Evolutionary conservation across 176 grass and related monocot genomes (phyloP).

Genomic region (Juncus inflexus): DNA sequence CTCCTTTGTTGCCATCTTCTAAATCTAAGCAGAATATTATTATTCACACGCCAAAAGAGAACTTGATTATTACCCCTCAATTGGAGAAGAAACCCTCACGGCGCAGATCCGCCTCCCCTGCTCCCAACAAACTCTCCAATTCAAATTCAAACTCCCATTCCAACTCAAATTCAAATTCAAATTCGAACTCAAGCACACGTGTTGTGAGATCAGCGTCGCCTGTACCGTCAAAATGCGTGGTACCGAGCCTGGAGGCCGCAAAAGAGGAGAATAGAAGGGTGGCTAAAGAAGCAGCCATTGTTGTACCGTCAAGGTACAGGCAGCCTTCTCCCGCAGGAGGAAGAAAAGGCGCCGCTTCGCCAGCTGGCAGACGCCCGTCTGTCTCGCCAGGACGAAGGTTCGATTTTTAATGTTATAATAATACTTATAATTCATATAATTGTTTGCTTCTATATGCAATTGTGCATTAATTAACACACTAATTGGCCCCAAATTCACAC

Average conservation of each 20-base stretch:
- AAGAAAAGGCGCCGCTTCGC: conserved; percentile 44
- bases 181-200: conserved; percentile 16
- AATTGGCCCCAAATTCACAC: too few species aligned
- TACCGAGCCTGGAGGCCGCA: conserved; percentile 61
- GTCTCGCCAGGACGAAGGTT: conserved; percentile 44
- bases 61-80: conserved; percentile 19
- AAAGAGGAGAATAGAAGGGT: conserved; percentile 64
- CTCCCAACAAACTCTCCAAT: conserved; percentile 36
- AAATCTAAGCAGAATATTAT: conserved; percentile 13
- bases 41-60: conserved; percentile 47
- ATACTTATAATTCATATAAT: too few species aligned
- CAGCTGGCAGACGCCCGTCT: conserved; percentile 42
- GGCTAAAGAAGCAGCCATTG: conserved; percentile 58
- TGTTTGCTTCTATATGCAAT: too few species aligned
- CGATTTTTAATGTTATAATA: background rate
- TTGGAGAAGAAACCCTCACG: conserved; percentile 3
- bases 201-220: conserved; percentile 53
- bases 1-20: conserved; percentile 61
- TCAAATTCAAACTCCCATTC: conserved; percentile 21
- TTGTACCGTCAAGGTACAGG: conserved; percentile 75
- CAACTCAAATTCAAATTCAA: conserved; percentile 23
- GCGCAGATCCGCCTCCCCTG: conserved; percentile 61
- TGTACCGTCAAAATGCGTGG: conserved; percentile 73
- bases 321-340: conserved; percentile 55
- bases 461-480: too few species aligned